Base-by-base conservation (phyloP, 768 basidiomycete species). In the Gyrodon lividus region DNA sequence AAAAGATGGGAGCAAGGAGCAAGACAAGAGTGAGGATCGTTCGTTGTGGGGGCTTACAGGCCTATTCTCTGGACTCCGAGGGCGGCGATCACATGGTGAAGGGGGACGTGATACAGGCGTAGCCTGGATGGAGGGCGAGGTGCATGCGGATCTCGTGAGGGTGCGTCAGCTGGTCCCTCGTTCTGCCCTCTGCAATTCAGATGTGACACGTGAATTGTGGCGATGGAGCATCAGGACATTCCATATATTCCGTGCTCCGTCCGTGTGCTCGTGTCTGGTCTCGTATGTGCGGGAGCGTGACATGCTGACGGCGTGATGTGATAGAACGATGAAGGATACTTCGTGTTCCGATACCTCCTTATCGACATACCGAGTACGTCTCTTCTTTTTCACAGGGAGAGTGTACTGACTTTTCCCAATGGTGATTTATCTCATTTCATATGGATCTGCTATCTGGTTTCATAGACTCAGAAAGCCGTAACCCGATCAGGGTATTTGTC, bases 341-440 rank as follows among this genome's bases (percentile, higher is more conserved):
- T 88, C 64, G 79, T 84, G 51, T 87, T 87, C 67, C 78, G 84
- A 44, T 90, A 90, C 66, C 74, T 92, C 43, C 74, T 90, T 39
- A 77, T 92, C 37, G 89, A 92, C 68, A 78, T 92, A 50, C 89
- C 89, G 30, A 83, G 89, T 91, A 68, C 54, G 86, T 74, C 43
- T 59, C 51, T 43, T 66, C 62, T 16, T 63, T 65, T 20, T 64
- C 26, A 20, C 37, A 19, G 35, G 46, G 26, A n/a, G 50, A 26
- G 37, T 35, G 31, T 44, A 13, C 43, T 44, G 22, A 44, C 43
- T 31, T 39, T 37, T 20, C 6, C 35, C 34, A 14, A 38, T 39
- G 6, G 51, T 7, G 34, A 58, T 39, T 46, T 31, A 46, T 40
- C 37, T 28, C 50, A 43, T 57, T 44, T 30, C 34, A 48, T 52